Evolutionary conservation across 768 basidiomycete species (phyloP).

Genomic region (Clitopilus hobsonii): DNA sequence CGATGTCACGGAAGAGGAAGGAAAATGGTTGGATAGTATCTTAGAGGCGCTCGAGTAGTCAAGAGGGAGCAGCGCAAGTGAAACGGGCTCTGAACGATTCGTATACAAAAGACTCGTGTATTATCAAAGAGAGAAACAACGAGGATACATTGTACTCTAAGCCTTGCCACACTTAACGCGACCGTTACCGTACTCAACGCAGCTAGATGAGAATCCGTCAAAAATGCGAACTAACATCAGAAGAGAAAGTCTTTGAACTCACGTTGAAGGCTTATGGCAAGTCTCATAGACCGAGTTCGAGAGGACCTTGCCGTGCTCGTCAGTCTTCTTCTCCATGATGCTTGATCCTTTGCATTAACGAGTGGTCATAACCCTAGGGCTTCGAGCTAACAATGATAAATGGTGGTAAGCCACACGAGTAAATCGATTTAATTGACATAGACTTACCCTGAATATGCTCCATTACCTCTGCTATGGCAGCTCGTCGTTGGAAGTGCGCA

Average conservation of each 20-base stretch:
- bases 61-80: too few species aligned
- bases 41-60: too few species aligned
- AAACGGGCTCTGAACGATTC: too few species aligned
- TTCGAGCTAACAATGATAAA: neutral
- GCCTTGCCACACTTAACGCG: neutral
- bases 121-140: too few species aligned
- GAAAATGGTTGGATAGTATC: too few species aligned
- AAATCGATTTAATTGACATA: neutral
- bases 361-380: neutral
- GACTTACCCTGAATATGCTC: neutral
- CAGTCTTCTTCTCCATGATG: neutral
- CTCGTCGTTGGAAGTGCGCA: neutral
- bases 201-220: neutral
- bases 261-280: neutral
- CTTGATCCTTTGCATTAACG: neutral
- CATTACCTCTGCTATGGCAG: neutral
- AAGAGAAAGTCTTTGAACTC: neutral
- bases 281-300: neutral
- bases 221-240: neutral
- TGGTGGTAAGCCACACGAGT: neutral
- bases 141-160: too few species aligned
- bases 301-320: neutral
- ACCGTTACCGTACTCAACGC: neutral
- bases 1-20: too few species aligned
- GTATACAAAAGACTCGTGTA: too few species aligned